These are phyloP conservation scores for Besnoitia besnoiti DNA, from an alignment of 169 alveolate genomes.

Conservation along the genomic window DNA sequence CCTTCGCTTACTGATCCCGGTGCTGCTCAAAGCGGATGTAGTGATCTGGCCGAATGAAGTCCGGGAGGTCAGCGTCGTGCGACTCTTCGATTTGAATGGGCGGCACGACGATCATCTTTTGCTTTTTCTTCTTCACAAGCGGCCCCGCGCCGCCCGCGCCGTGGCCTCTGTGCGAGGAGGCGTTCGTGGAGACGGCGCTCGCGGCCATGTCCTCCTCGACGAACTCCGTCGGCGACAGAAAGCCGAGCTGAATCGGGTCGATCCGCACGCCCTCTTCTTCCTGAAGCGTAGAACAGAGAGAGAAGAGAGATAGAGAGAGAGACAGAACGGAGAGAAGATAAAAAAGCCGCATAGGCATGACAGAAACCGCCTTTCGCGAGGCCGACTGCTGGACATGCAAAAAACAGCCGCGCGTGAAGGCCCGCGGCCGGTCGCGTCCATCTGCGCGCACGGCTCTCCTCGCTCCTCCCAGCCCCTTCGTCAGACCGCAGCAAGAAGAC, in stretches of 20 bases:
- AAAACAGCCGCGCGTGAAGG: too few relatives aligned
- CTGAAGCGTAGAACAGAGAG: conserved; percentile 12
- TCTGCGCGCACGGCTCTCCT: too few relatives aligned
- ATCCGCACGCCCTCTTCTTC: conserved; percentile 60
- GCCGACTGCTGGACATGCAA: too few relatives aligned
- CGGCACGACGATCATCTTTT: conserved; percentile 43
- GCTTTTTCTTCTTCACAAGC: not conserved
- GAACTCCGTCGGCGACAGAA: conserved; percentile 49
- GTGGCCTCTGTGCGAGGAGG: not conserved
- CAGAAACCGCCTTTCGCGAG: too few relatives aligned
- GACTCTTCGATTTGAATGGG: conserved; percentile 50
- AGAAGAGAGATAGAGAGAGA: too few relatives aligned
- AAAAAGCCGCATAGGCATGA: too few relatives aligned
- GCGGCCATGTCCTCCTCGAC: conserved; percentile 6
- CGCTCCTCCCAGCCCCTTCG: too few relatives aligned
- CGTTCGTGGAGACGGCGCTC: not conserved
- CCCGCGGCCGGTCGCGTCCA: too few relatives aligned
- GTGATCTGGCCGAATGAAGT: conserved; percentile 50
- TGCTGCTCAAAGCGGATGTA: conserved; percentile 44
- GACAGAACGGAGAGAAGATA: too few relatives aligned
- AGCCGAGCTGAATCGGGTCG: conserved; percentile 41
- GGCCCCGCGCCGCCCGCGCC: conserved; percentile 15
- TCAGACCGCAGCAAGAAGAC: too few relatives aligned
- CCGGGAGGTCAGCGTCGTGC: not conserved
- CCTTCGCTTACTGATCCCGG: conserved; percentile 31